A percentile compares a stretch with the other conserved stretches of the same genome.
phyloP scores from a whole-genome alignment of 495 filamentous ascomycete genomes.

The Talaromyces adpressus region DNA sequence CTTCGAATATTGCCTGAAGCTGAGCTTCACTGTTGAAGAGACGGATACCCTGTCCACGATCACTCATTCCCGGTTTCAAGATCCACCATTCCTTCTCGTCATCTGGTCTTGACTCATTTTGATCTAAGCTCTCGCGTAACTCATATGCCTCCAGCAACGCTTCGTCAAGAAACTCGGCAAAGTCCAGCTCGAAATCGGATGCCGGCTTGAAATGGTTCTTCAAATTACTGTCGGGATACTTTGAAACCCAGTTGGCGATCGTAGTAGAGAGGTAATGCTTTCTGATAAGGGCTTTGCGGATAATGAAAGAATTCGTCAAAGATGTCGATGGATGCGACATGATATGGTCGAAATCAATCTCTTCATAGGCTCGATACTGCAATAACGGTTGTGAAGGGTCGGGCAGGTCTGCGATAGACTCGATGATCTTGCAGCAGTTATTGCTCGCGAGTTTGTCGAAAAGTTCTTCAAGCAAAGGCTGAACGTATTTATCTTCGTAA shows the following conservation, averaged over 20 bases:
- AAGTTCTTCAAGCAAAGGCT: constrained; percentile 61
- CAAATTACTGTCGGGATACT: constrained; percentile 67
- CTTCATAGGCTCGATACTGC: constrained; percentile 84
- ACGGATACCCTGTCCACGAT: constrained; percentile 85
- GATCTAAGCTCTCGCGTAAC: constrained; percentile 64
- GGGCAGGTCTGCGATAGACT: constrained; percentile 36
- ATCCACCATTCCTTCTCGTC: constrained; percentile 89
- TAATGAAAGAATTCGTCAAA: constrained; percentile 77
- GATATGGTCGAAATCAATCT: constrained; percentile 70
- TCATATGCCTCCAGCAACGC: constrained; percentile 86
- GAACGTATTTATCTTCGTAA: constrained; percentile 81
- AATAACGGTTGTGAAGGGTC: constrained; percentile 47
- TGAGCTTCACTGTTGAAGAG: constrained; percentile 79
- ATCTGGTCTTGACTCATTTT: constrained; percentile 44
- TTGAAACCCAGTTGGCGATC: constrained; percentile 69
- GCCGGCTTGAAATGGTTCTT: constrained; percentile 60
- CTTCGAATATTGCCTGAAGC: constrained; percentile 76
- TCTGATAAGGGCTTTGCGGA: constrained; percentile 94
- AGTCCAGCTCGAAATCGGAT: constrained; percentile 88
- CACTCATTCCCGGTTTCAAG: constrained; percentile 94
- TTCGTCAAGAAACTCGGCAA: constrained; percentile 93
- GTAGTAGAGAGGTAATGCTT: constrained; percentile 89
- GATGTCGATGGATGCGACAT: constrained; percentile 50
- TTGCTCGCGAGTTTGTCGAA: constrained; percentile 40
- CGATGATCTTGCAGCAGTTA: constrained; percentile 34